A percentile compares a stretch with the other conserved stretches of the same genome.
Conservation (phyloP, 2,329 filamentous ascomycete species). For the Aspergillus hortae region DNA sequence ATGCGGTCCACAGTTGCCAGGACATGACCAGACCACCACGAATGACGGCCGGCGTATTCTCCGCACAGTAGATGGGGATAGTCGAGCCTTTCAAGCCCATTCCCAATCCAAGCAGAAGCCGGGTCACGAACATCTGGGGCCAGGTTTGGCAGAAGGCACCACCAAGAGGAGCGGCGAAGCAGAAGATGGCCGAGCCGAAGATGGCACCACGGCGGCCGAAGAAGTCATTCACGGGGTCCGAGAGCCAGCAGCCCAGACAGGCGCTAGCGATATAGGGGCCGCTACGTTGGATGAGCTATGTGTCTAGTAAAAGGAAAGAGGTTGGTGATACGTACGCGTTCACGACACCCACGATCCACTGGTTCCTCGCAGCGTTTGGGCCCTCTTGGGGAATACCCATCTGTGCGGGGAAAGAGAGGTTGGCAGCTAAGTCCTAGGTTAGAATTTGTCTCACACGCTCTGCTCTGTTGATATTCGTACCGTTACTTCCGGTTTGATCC, state of each 20-base stretch:
- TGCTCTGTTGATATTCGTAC: slow-evolving; percentile 6
- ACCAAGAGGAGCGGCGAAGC: slow-evolving; percentile 66
- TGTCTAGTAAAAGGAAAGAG: slow-evolving; percentile 28
- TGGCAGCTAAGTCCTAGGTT: slow-evolving; percentile 41
- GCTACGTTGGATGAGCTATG: slow-evolving; percentile 12
- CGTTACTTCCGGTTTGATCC: slow-evolving; percentile 34
- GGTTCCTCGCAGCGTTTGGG: slow-evolving; percentile 43
- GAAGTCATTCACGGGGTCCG: slow-evolving; percentile 59
- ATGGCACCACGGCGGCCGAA: slow-evolving; percentile 63
- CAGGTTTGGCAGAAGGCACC: slow-evolving; percentile 59
- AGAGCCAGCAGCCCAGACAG: slow-evolving; percentile 62
- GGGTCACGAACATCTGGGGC: slow-evolving; percentile 54
- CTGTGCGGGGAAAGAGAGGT: slow-evolving; percentile 48
- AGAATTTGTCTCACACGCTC: background rate
- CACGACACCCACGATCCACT: slow-evolving; percentile 63
- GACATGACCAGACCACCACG: slow-evolving; percentile 56
- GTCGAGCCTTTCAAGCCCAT: slow-evolving; percentile 62
- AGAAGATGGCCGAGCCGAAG: slow-evolving; percentile 61
- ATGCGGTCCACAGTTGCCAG: slow-evolving; percentile 53
- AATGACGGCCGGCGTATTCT: slow-evolving; percentile 54
- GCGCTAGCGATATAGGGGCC: slow-evolving; percentile 54
- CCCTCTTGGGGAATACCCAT: slow-evolving; percentile 43
- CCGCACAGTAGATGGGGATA: slow-evolving; percentile 53
- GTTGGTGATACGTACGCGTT: slow-evolving; percentile 51
- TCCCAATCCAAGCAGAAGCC: slow-evolving; percentile 57